Conservation (phyloP, 345 rosid genomes). For the Syzygium jambos region DNA sequence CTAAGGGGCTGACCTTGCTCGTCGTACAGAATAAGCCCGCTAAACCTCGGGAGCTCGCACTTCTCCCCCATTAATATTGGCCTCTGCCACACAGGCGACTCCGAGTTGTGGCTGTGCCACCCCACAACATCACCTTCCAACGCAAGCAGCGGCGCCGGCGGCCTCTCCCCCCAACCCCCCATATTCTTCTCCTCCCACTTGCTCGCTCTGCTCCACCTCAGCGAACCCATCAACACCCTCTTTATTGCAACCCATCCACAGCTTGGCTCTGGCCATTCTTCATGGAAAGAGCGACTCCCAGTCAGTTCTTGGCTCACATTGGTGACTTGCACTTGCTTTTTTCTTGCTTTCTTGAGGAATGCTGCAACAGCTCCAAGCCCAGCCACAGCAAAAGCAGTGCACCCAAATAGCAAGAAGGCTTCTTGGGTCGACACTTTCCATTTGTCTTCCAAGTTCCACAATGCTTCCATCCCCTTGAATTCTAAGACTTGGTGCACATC, state of each 20-base stretch:
- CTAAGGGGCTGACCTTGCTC: constrained; percentile 40
- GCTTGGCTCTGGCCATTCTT: constrained; percentile 7
- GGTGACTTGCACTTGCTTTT: constrained; percentile 8
- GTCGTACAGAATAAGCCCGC: constrained; percentile 77
- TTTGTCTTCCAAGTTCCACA: constrained; percentile 60
- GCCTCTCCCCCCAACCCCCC: constrained; percentile 2
- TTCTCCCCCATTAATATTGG: constrained; percentile 89
- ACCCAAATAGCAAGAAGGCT: constrained; percentile 40
- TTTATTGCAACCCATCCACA: constrained; percentile 30
- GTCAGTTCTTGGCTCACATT: neutral
- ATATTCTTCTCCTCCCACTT: constrained; percentile 36
- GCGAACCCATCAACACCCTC: constrained; percentile 40
- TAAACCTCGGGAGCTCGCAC: constrained; percentile 66
- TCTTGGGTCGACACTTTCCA: constrained; percentile 48
- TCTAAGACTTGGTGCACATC: neutral
- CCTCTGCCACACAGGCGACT: constrained; percentile 67
- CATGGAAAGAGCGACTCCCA: neutral
- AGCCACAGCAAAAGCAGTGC: constrained; percentile 25
- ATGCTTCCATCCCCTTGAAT: constrained; percentile 44
- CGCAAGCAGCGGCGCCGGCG: constrained; percentile 8
- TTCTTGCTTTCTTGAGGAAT: constrained; percentile 24
- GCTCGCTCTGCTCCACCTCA: constrained; percentile 64
- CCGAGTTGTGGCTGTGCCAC: constrained; percentile 50
- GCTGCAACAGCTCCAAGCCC: constrained; percentile 31
- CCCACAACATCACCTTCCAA: constrained; percentile 12